A percentile compares a stretch with the other conserved stretches of the same genome.
Conservation (phyloP, 805 yeast species). For the Pichia sporocuriosa region DNA sequence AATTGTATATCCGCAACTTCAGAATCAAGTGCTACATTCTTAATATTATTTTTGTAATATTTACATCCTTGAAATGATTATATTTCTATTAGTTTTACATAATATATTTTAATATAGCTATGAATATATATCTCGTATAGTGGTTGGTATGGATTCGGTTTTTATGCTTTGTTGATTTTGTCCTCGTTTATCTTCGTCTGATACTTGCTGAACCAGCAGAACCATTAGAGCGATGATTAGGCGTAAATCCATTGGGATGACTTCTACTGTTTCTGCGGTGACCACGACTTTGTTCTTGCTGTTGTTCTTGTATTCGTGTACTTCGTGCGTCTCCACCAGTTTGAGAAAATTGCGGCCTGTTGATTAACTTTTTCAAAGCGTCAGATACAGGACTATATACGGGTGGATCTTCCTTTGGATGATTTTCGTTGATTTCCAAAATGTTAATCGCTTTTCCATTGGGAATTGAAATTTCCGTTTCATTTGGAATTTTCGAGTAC, state of each 20-base stretch:
- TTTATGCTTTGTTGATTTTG: too few species aligned
- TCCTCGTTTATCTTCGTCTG: too few species aligned
- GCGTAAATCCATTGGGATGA: neutral
- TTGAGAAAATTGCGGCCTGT: slow-evolving; percentile 24
- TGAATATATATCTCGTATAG: too few species aligned
- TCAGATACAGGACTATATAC: slow-evolving; percentile 31
- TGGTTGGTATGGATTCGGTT: too few species aligned
- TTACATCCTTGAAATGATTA: too few species aligned
- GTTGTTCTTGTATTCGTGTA: slow-evolving; percentile 1
- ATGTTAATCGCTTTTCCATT: slow-evolving; percentile 24
- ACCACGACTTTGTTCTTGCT: slow-evolving; percentile 2
- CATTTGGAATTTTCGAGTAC: slow-evolving; percentile 22
- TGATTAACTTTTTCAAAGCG: slow-evolving; percentile 15
- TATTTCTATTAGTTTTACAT: too few species aligned
- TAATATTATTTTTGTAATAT: too few species aligned
- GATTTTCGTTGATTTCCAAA: slow-evolving; percentile 19
- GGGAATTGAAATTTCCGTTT: slow-evolving; percentile 24
- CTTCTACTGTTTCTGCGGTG: neutral
- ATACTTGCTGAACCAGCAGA: too few species aligned
- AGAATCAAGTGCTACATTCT: too few species aligned
- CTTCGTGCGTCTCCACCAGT: slow-evolving; percentile 21
- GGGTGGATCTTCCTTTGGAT: slow-evolving; percentile 31
- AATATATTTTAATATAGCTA: too few species aligned
- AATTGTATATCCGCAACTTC: too few species aligned
- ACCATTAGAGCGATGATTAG: too few species aligned